These are phyloP conservation scores for Astragalus membranaceus DNA, from an alignment of 306 rosid species.

Conservation along the genomic window DNA sequence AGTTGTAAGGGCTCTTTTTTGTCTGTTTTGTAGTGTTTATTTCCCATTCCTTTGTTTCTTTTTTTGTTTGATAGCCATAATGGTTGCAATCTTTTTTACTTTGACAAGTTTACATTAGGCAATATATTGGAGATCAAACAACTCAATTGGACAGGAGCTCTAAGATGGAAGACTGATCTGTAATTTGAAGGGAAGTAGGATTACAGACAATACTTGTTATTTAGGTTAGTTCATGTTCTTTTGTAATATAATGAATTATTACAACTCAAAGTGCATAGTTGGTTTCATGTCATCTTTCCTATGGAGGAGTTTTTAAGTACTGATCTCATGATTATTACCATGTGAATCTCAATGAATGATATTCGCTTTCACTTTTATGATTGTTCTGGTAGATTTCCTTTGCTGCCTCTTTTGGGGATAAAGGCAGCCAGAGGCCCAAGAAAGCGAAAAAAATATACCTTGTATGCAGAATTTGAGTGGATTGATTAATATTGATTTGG, in stretches of 20 bases:
- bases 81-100: slow-evolving; percentile 39
- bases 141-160: slow-evolving; percentile 48
- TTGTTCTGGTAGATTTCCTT: background rate
- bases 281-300: slow-evolving; percentile 27
- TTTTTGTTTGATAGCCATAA: slow-evolving; percentile 26
- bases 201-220: slow-evolving; percentile 35
- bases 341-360: slow-evolving; percentile 27
- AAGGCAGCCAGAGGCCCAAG: background rate
- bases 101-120: slow-evolving; percentile 48
- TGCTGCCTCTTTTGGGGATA: background rate
- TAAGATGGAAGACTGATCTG: slow-evolving; percentile 48
- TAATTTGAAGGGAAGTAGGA: slow-evolving; percentile 56
- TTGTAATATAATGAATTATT: slow-evolving; percentile 43
- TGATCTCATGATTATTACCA: slow-evolving; percentile 10
- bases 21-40: slow-evolving; percentile 32
- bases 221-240: slow-evolving; percentile 40
- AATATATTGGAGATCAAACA: slow-evolving; percentile 42
- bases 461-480: background rate
- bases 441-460: background rate
- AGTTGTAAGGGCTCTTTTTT: slow-evolving; percentile 30
- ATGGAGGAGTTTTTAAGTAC: slow-evolving; percentile 21
- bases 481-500: background rate
- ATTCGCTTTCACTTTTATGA: background rate
- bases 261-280: slow-evolving; percentile 34
- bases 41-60: slow-evolving; percentile 30